A percentile compares a stretch with the other conserved stretches of the same genome.
Evolutionary conservation across 2,329 filamentous ascomycete species (phyloP).

Genomic region (Exophiala sp.): DNA sequence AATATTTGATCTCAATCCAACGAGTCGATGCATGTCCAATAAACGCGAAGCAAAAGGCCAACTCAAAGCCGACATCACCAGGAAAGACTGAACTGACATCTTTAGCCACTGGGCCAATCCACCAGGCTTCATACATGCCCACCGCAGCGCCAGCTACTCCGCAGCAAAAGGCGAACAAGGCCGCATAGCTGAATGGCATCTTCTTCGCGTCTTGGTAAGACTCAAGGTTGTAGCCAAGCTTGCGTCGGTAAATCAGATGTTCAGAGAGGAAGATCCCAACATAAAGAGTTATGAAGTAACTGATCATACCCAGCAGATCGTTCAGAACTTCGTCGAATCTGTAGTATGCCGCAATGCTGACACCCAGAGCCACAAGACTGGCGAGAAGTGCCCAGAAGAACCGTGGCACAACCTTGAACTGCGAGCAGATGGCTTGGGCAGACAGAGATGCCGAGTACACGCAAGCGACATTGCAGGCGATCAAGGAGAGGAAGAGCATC

Average conservation of each 20-base stretch:
- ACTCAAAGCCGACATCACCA: background rate
- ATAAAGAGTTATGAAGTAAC: constrained; percentile 64
- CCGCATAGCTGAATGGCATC: constrained; percentile 63
- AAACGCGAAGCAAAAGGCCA: background rate
- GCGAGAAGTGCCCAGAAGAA: constrained; percentile 42
- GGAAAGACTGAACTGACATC: background rate
- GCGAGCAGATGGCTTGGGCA: constrained; percentile 61
- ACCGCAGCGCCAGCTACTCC: constrained; percentile 60
- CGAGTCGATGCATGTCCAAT: background rate
- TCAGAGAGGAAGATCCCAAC: constrained; percentile 63
- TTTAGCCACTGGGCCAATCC: background rate
- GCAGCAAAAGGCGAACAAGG: constrained; percentile 59
- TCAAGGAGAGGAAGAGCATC: constrained; percentile 62
- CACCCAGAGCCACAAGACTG: constrained; percentile 62
- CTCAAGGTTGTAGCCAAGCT: constrained; percentile 60
- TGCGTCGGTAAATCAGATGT: constrained; percentile 65
- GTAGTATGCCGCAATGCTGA: constrained; percentile 66
- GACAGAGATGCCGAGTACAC: constrained; percentile 68
- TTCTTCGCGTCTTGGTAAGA: constrained; percentile 56
- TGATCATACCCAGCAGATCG: constrained; percentile 66
- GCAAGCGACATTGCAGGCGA: constrained; percentile 69
- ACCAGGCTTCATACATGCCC: background rate
- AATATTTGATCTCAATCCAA: background rate
- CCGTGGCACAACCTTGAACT: constrained; percentile 45
- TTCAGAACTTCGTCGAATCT: constrained; percentile 63